Percentiles rank a stretch among this genome's conserved stretches.
Evolutionary conservation across 2,329 filamentous ascomycete species (phyloP).

Genomic region (Botrytis galanthina): DNA sequence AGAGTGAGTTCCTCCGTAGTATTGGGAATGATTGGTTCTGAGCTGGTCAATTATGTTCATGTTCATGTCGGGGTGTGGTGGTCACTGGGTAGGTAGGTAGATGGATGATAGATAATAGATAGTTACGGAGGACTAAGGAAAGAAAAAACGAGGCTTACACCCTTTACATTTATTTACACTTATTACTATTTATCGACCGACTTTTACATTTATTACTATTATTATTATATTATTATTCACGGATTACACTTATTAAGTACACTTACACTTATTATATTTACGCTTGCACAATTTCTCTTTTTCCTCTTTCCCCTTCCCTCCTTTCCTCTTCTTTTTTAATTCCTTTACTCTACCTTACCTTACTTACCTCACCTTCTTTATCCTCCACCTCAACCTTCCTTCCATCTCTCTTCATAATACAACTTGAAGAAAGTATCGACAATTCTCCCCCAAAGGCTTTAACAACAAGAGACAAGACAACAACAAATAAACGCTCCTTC

Average conservation of each 20-base stretch:
- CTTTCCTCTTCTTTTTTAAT: not conserved
- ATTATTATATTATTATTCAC: too few species aligned
- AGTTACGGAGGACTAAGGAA: not conserved
- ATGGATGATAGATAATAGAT: not conserved
- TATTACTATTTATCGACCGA: not conserved
- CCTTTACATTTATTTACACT: not conserved
- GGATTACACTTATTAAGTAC: not conserved
- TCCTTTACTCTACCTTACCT: not conserved
- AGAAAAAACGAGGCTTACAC: not conserved
- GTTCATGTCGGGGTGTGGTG: not conserved
- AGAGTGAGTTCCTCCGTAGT: not conserved
- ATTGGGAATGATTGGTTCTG: not conserved
- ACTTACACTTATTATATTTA: not conserved
- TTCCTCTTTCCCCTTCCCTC: not conserved
- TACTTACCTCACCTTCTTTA: not conserved
- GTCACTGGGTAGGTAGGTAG: not conserved
- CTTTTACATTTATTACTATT: not conserved
- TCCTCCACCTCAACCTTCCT: constrained; percentile 19
- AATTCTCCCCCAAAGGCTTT: not conserved
- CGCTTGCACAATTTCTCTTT: not conserved
- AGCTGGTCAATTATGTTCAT: not conserved
- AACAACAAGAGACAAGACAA: constrained; percentile 5
- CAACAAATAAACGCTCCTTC: constrained; percentile 28
- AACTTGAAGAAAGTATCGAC: constrained; percentile 11
- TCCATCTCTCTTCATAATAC: constrained; percentile 17